Conservation (phyloP, 1,139 yeast genomes). For the Zygoascus sp. region DNA sequence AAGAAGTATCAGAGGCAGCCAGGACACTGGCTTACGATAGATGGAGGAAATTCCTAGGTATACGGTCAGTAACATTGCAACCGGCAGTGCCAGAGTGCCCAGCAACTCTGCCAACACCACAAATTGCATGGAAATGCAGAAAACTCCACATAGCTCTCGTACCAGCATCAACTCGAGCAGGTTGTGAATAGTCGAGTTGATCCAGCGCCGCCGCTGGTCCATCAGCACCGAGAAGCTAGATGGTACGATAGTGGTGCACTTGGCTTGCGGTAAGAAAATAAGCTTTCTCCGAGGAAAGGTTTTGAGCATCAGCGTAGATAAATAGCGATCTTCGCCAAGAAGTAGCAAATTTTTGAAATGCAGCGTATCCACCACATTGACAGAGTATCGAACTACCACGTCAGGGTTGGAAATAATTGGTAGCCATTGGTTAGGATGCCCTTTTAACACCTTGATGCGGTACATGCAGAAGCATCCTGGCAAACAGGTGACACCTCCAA, state of each 20-base stretch:
- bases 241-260: slow-evolving; percentile 35
- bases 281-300: slow-evolving; percentile 36
- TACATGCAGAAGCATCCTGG: slow-evolving; percentile 39
- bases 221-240: slow-evolving; percentile 31
- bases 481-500: slow-evolving; percentile 38
- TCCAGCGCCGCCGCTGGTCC: slow-evolving; percentile 39
- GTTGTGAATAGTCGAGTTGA: slow-evolving; percentile 37
- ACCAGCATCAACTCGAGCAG: slow-evolving; percentile 34
- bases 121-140: slow-evolving; percentile 38
- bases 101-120: slow-evolving; percentile 35
- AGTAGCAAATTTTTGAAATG: slow-evolving; percentile 35
- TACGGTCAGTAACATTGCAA: slow-evolving; percentile 75
- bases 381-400: slow-evolving; percentile 34
- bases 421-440: slow-evolving; percentile 59
- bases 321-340: slow-evolving; percentile 37
- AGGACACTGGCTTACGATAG: slow-evolving; percentile 70
- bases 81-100: slow-evolving; percentile 67
- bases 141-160: slow-evolving; percentile 36
- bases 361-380: slow-evolving; percentile 32
- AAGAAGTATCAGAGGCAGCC: slow-evolving; percentile 67
- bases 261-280: slow-evolving; percentile 35
- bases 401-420: slow-evolving; percentile 45
- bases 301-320: slow-evolving; percentile 35
- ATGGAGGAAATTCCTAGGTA: slow-evolving; percentile 72
- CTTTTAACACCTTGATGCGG: slow-evolving; percentile 50